Evolutionary conservation across 306 rosid species (phyloP), one percentile per base, ranked within the genome.

Genomic region (Delonix regia): DNA sequence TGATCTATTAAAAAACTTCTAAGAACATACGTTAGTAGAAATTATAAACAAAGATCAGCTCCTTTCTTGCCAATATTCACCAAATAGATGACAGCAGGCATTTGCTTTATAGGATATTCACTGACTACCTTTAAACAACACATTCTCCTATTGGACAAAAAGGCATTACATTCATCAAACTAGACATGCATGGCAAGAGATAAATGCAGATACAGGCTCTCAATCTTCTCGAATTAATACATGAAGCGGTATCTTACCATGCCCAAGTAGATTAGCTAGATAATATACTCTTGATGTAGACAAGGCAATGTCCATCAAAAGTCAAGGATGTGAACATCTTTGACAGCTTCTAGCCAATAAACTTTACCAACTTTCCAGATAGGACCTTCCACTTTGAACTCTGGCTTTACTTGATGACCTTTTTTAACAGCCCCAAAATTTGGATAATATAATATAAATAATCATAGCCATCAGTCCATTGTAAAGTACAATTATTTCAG

Each of bases 241-340:
- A 53, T 76, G 63, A 68, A 65, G 59, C 78, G 62, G 63, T 67
- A 82, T 78, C 90, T 83, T 89, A 95, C 99, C 99, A 78, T 95
- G 97, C 57, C 99, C 98, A n/a, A 95, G 96, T 82, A 95, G 87
- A 86, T 92, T 97, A 34, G 98, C 93, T 79, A 95, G 71, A 89
- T 95, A 95, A 86, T 89, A 86, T 92, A 95, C 57, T 88, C 88
- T 63, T 75, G 85, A 73, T 70, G 91, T 78, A 95, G 90, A 81
- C 93, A 86, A 27, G 99, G 99, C 71, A 95, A 77, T 30, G 96
- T 85, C 99, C 99, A 95, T 13, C 88, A 84, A 80, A 95, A 78
- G 82, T 92, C 87, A 13, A 95, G 97, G 78, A 78, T 85, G 75
- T 92, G 97, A 66, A 95, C 90, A 85, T 95, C 99, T 85, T 88